Evolutionary conservation across 177 flowering plant species (phyloP), one percentile per base, ranked within the genome.

Genomic region (Vitis hybrid): DNA sequence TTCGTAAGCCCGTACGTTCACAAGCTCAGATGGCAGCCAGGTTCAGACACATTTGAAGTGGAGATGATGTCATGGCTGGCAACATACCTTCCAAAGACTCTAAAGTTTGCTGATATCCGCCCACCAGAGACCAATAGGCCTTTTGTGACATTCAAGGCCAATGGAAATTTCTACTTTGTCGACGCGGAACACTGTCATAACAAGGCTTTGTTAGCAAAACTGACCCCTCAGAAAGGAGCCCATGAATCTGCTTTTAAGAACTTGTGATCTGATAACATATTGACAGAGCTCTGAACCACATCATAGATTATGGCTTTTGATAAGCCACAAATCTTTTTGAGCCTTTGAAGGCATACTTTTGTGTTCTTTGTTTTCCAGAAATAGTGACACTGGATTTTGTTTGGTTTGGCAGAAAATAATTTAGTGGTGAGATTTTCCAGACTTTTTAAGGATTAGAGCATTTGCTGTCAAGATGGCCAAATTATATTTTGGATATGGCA

Each of bases 11-110:
- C 99, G 2, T 95, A 95, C 59, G 72, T 95, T 77, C 99, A 95
- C 85, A 93, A 88, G 82, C 86, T 95, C 22, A 89, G 84, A 75
- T 95, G 99, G 99, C 87, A 84, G 72, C 99, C 99, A 11, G 97
- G 98, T 38, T 88, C 97, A 19, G 97, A 93, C 73, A 86, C 71
- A 70, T 90, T 90, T 63, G 92, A 91, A 78, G 98, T 94, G 53
- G 93, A 95, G 71, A 93, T 91, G 98, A 67, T 95, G 93, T 71
- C 99, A n/a, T 93, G 98, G 99, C 62, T 93, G 73, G 97, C 96
- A 2, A 83, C 94, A 1, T 74, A 66, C 61, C 59, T 82, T 28
- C 86, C 92, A 1, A 85, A 58, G 79, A 93, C 98, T 3, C 83
- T 95, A 17, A 89, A 81, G 75, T 95, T 95, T 79, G 74, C 95